Evolutionary conservation across 148 eudicot genomes (phyloP), one percentile per base, ranked within the genome.

Genomic region (Rhododendron simsii): DNA sequence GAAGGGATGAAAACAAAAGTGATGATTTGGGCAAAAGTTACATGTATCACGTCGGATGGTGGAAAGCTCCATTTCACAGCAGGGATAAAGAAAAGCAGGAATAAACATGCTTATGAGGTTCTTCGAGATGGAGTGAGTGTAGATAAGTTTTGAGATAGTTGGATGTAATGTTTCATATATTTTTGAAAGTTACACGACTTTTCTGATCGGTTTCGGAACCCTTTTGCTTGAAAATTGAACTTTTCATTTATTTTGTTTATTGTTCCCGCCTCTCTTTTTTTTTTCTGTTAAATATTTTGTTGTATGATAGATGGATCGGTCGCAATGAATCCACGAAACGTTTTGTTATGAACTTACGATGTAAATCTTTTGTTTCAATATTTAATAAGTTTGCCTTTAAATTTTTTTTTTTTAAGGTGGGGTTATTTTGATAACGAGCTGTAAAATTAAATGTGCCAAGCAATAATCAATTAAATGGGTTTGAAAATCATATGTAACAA

Each of bases 1-100:
- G 98, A 97, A 81, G 98, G 99, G 61, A 86, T 97, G 82, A 97
- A 97, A 86, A 97, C 98, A 18, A 97, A 97, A 87, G 92, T 94
- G 87, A 84, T 95, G 91, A 89, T 97, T 16, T 95, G 98, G 98
- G 93, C 91, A 0, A 94, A 94, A 88, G 98, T 95, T 35, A 92
- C 94, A 2, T 65, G 91, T 69, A 94, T 97, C 53, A 71, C 95
- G 3, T 85, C 89, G 78, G 96, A 97, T 39, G 93, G 93, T 26
- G 88, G 95, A 8, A 95, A 95, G 94, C 75, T 97, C 78, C 84
- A 93, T 85, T 90, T 97, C 87, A 86, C 95, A n/a, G 99, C 96
- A 67, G 98, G 98, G 81, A 83, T 95, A 93, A 95, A 93, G 91
- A 97, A 91, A 86, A 86, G 92, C 9, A 88, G 99, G 88, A 90